A percentile compares a stretch with the other conserved stretches of the same genome.
phyloP scores from a whole-genome alignment of 352 stramenopile genomes.

The Phytophthora capsici region DNA sequence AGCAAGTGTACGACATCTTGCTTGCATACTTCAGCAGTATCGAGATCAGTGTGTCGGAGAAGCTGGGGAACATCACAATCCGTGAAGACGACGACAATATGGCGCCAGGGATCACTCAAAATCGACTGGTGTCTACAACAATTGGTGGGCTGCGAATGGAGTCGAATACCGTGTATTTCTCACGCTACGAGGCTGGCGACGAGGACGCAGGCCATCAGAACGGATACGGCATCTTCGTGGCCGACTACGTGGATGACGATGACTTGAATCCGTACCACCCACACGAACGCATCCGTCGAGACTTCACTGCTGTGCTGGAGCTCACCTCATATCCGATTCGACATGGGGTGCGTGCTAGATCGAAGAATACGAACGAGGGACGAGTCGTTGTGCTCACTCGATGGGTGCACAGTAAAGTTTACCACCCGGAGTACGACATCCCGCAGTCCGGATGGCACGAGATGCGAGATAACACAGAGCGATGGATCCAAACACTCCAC shows the following conservation, averaged over 20 bases:
- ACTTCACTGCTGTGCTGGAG: constrained; percentile 42
- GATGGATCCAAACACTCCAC: constrained; percentile 44
- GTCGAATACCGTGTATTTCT: constrained; percentile 50
- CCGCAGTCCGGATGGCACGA: constrained; percentile 39
- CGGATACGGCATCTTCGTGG: constrained; percentile 46
- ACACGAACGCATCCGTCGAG: constrained; percentile 43
- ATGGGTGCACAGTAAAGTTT: constrained; percentile 43
- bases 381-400: constrained; percentile 43
- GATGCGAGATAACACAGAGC: constrained; percentile 41
- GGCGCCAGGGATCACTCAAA: constrained; percentile 39
- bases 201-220: constrained; percentile 21
- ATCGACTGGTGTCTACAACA: constrained; percentile 47
- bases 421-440: constrained; percentile 43
- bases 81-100: constrained; percentile 54
- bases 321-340: constrained; percentile 37
- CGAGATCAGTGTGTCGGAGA: constrained; percentile 61
- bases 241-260: constrained; percentile 55
- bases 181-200: constrained; percentile 33
- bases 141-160: constrained; percentile 42
- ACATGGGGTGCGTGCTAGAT: constrained; percentile 29
- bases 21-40: constrained; percentile 45
- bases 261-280: constrained; percentile 55
- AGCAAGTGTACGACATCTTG: constrained; percentile 56
- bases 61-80: constrained; percentile 54
- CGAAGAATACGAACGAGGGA: constrained; percentile 28